Evolutionary conservation across 495 filamentous ascomycete species (phyloP).

Genomic region (Talaromyces proteolyticus): DNA sequence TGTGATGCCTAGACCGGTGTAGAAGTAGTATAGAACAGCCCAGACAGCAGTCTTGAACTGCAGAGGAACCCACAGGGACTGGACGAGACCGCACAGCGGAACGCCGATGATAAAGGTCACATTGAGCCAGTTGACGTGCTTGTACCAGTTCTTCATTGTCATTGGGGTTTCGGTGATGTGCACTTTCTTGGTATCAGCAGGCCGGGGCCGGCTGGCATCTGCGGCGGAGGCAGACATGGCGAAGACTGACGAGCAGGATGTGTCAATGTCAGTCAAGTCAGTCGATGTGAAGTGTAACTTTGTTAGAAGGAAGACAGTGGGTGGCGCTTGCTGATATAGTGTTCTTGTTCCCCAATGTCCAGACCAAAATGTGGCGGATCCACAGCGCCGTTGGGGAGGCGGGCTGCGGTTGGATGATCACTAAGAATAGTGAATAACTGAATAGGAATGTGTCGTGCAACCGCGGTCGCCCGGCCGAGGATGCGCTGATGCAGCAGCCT

Average conservation of each 20-base stretch:
- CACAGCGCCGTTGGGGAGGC: background rate
- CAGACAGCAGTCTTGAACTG: conserved; percentile 71
- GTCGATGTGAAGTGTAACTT: background rate
- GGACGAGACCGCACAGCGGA: conserved; percentile 69
- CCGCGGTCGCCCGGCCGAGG: too few species aligned
- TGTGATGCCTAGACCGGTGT: conserved; percentile 84
- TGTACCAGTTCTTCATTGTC: conserved; percentile 85
- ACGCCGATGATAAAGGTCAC: conserved; percentile 81
- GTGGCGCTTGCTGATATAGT: too few species aligned
- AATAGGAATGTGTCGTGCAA: too few species aligned
- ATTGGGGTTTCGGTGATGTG: conserved; percentile 61
- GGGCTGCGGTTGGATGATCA: too few species aligned
- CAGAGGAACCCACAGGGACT: conserved; percentile 77
- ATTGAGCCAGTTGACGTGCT: conserved; percentile 96
- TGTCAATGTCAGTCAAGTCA: too few species aligned
- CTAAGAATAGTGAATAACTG: too few species aligned
- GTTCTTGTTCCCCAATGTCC: too few species aligned
- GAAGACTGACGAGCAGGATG: conserved; percentile 9
- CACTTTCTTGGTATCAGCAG: conserved; percentile 45
- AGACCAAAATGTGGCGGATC: background rate
- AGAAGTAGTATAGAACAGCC: conserved; percentile 85
- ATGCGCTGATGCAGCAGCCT: too few species aligned
- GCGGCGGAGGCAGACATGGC: conserved; percentile 35
- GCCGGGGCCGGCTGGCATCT: conserved; percentile 27
- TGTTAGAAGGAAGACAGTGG: background rate